A percentile compares a stretch with the other conserved stretches of the same genome.
Conservation (phyloP, 176 grass and related monocot species). For the Oryza coarctata region DNA sequence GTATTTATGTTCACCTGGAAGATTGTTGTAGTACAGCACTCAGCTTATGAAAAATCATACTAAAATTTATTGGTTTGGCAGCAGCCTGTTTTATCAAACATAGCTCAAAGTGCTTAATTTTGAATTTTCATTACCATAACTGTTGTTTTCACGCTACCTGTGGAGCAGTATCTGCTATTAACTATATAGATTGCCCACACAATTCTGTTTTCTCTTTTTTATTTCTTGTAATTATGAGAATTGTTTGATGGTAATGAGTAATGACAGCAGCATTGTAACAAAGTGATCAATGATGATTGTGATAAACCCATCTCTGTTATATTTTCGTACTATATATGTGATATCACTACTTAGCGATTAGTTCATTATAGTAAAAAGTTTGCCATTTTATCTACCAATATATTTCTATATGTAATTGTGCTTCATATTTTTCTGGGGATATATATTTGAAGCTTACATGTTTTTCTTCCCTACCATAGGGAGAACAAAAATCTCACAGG, state of each 20-base stretch:
- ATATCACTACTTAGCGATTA: background rate
- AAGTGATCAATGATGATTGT: background rate
- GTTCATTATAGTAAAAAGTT: background rate
- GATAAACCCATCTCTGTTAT: background rate
- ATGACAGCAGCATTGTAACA: background rate
- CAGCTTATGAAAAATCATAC: background rate
- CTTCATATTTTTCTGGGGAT: slow-evolving; percentile 18
- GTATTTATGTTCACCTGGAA: background rate
- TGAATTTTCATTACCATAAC: background rate
- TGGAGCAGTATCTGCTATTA: slow-evolving; percentile 7
- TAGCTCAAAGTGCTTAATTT: slow-evolving; percentile 11
- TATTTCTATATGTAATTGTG: background rate
- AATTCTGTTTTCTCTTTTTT: background rate
- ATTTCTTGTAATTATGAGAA: background rate
- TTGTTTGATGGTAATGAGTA: background rate
- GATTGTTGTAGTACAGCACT: slow-evolving; percentile 12
- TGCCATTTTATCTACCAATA: background rate
- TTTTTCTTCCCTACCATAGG: slow-evolving; percentile 43
- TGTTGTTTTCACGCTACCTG: background rate
- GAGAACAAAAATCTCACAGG: slow-evolving; percentile 79
- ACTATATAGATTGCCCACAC: background rate
- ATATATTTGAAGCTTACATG: slow-evolving; percentile 1
- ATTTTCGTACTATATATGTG: background rate
- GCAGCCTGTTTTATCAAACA: background rate
- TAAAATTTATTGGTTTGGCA: background rate